Evolutionary conservation across 768 basidiomycete species (phyloP).

Genomic region (Mycena leptocephala): DNA sequence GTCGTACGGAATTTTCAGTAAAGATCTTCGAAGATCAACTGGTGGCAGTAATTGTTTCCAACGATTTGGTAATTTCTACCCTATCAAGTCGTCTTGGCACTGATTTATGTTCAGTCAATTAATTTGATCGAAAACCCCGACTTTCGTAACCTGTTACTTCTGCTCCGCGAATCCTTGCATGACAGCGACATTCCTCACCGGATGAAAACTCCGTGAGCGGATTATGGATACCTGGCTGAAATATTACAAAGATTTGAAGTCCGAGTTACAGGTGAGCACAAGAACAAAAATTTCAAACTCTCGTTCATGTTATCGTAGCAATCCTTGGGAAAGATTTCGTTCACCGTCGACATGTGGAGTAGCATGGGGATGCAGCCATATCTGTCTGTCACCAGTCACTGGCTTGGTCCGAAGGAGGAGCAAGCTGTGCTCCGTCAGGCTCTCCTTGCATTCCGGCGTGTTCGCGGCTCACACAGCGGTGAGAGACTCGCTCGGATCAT

Average conservation of each 20-base stretch:
- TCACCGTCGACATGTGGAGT: constrained; percentile 6
- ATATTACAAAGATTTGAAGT: background rate
- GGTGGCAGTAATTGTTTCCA: background rate
- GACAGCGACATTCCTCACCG: constrained; percentile 6
- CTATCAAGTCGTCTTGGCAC: background rate
- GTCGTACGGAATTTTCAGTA: background rate
- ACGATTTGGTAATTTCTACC: background rate
- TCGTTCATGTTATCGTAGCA: background rate
- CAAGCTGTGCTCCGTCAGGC: background rate
- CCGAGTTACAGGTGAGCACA: background rate
- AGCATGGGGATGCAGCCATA: background rate
- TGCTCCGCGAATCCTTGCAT: background rate
- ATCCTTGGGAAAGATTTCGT: background rate
- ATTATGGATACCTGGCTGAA: background rate
- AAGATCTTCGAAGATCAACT: background rate
- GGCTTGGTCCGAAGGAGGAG: background rate
- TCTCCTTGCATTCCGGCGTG: background rate
- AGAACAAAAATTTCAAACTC: background rate
- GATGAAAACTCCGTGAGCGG: background rate
- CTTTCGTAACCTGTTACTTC: background rate
- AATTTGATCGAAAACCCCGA: constrained; percentile 10
- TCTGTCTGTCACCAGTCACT: background rate
- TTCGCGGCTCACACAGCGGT: constrained; percentile 1
- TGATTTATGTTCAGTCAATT: background rate
- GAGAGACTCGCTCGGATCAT: constrained; percentile 7